These are phyloP conservation scores for Bromus sterilis DNA, from an alignment of 176 grass and related monocot species.

Conservation along the genomic window DNA sequence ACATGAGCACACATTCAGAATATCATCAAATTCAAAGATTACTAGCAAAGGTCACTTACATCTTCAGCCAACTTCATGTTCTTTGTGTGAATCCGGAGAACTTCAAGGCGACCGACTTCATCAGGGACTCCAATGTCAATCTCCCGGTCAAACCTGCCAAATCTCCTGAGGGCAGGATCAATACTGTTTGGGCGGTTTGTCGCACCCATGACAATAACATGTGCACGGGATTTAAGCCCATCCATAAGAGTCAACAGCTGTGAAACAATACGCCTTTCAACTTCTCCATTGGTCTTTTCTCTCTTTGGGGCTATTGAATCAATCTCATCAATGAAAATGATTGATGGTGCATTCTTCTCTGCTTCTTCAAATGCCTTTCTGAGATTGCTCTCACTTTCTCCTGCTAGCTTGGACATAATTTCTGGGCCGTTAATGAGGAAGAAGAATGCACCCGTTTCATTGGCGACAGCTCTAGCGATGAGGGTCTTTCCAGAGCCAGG, in stretches of 20 bases:
- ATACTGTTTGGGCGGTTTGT: slow-evolving; percentile 86
- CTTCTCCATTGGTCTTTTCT: slow-evolving; percentile 86
- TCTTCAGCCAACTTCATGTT: slow-evolving; percentile 89
- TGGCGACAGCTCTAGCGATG: slow-evolving; percentile 73
- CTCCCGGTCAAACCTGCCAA: slow-evolving; percentile 80
- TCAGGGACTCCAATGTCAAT: slow-evolving; percentile 90
- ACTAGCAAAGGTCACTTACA: slow-evolving; percentile 19
- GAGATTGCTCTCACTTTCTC: slow-evolving; percentile 85
- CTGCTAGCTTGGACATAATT: slow-evolving; percentile 90
- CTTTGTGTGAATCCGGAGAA: slow-evolving; percentile 86
- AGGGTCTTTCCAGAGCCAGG: slow-evolving; percentile 87
- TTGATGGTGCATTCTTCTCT: slow-evolving; percentile 82
- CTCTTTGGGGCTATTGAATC: slow-evolving; percentile 82
- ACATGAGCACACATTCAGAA: no score
- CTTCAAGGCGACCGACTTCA: slow-evolving; percentile 83
- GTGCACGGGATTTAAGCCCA: slow-evolving; percentile 61
- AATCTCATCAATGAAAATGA: slow-evolving; percentile 84
- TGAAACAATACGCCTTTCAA: slow-evolving; percentile 81
- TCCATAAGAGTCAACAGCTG: slow-evolving; percentile 91
- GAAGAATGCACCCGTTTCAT: slow-evolving; percentile 86
- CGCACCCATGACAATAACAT: slow-evolving; percentile 90
- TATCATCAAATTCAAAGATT: neutral
- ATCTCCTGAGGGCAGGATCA: slow-evolving; percentile 77
- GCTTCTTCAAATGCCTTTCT: slow-evolving; percentile 93
- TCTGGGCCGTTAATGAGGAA: slow-evolving; percentile 86